Base-by-base conservation (phyloP, 257 asterid species). In the Nicotiana paniculata region DNA sequence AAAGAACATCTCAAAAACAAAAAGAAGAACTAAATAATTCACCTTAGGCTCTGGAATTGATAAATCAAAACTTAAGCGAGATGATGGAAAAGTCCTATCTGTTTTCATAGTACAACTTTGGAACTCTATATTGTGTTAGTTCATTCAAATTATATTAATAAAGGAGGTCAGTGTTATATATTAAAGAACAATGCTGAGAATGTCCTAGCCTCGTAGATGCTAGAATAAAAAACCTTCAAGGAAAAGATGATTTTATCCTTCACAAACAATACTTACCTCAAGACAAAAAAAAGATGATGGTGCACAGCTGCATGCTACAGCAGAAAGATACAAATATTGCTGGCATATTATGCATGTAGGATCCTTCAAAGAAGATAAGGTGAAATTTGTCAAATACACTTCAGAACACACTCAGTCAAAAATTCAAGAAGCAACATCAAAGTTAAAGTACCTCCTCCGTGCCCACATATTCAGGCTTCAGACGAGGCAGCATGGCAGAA, bases 321-420 rank as follows among this genome's bases (percentile, higher is more conserved):
- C 98, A 81, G 98, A 93, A 72, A 95, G 96, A 85, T 91, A 95
- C 82, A 95, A 90, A 46, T 89, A 85, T 64, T 95, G 99, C 81
- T 91, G 97, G 90, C 99, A 95, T 81, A 95, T 95, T 88, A 95
- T 86, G 85, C 99, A 95, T 72, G 89, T 88, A 13, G 97, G 92
- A 84, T 95, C 99, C 98, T 95, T 85, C 92, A 90, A 89, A 53
- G 43, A 83, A 83, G 53, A 85, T 39, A 54, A 78, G 81, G 9
- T 61, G 67, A 80, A 61, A 81, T 61, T 28, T 72, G 77, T 89
- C 86, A 90, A 85, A 66, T 84, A 59, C 30, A 78, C 70, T 77
- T 53, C 57, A 57, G n/a, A 57, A 43, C 74, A 76, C 37, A 72
- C 24, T 43, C 59, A 72, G 26, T 51, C 8, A 15, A 48, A 48